Evolutionary conservation across 2,329 filamentous ascomycete species (phyloP), one percentile per base, ranked within the genome.

Genomic region (Paecilomyces niveus): DNA sequence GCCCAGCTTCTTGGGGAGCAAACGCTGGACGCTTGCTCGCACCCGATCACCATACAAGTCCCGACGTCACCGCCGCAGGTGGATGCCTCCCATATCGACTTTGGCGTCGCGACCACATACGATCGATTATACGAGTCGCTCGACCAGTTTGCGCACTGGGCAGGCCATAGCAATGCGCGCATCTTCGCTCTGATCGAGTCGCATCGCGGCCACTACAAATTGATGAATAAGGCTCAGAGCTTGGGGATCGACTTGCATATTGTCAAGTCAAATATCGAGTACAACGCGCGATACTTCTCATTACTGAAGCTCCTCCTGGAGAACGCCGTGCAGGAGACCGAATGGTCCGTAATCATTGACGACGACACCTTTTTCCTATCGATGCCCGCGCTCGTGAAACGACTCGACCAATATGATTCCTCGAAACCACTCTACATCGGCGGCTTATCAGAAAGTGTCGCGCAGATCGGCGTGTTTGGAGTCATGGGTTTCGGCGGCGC

Each of bases 321-420:
- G 24, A 72, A 78, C 54, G 68, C 74, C 32, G 76, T 72, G 9
- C 68, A 76, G 0, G 64, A 74, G 13, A 84, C 82, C 0, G 72
- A 75, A 32, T 87, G 84, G 84, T 77, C 80, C 13, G 80, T 78
- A 53, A 74, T 86, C 54, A 78, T 86, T 39, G 84, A 87, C 65
- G 84, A 87, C 64, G 84, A 87, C 64, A 87, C 84, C 1, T 86
- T 87, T 68, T 86, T 86, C 68, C 78, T 81, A 1, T 83, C 80
- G 1, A 77, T 86, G 52, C 69, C 79, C 55, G 75, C 76, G 0
- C 72, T 87, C 15, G 73, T 78, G 22, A 68, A 77, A n/a, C 74
- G 78, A 5, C 75, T 86, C 1, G 65, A 65, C 33, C 67, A 71
- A 39, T 77, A 82, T 61, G 79, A 86, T 64, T 74, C 81, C 64